A percentile compares a stretch with the other conserved stretches of the same genome.
These are phyloP conservation scores for Gnomoniopsis smithogilvyi DNA, from an alignment of 2,329 filamentous ascomycete species.

Conservation along the genomic window DNA sequence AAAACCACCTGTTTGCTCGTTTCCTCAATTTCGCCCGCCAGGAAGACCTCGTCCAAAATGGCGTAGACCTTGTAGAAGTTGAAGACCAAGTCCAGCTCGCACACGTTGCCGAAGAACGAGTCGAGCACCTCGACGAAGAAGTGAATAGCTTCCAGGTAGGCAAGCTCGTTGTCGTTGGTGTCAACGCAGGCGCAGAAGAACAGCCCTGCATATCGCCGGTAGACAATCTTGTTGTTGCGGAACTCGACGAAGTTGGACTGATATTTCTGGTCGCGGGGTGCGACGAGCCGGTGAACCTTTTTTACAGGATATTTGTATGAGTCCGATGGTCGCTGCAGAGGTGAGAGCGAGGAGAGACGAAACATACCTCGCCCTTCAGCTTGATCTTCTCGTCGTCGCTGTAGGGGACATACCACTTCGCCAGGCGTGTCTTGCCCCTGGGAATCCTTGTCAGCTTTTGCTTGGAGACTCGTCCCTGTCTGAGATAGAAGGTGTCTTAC, in stretches of 20 bases:
- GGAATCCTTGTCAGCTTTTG: constrained; percentile 2
- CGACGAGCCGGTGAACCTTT: constrained; percentile 93
- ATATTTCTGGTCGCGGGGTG: constrained; percentile 97
- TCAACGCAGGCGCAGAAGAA: constrained; percentile 99
- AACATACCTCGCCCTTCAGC: constrained; percentile 85
- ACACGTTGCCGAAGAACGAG: constrained; percentile 98
- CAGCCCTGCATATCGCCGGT: constrained; percentile 92
- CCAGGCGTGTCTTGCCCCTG: constrained; percentile 96
- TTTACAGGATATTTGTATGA: constrained; percentile 1
- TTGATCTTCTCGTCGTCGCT: constrained; percentile 99
- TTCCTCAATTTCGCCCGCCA: constrained; percentile 97
- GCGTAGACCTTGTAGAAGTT: constrained; percentile 91
- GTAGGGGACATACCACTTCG: constrained; percentile 99
- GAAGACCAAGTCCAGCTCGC: constrained; percentile 89
- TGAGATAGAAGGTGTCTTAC: constrained; percentile 40
- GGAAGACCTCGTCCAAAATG: constrained; percentile 95
- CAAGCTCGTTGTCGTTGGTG: constrained; percentile 97
- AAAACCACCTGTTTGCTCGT: constrained; percentile 97
- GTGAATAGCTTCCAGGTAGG: constrained; percentile 95
- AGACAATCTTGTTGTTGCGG: constrained; percentile 93
- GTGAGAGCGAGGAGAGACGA: background rate
- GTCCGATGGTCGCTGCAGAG: background rate
- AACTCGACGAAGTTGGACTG: constrained; percentile 99
- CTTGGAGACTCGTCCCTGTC: background rate
- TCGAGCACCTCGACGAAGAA: constrained; percentile 99